phyloP scores from a whole-genome alignment of 805 yeast species.

The Metschnikowia aberdeeniae region DNA sequence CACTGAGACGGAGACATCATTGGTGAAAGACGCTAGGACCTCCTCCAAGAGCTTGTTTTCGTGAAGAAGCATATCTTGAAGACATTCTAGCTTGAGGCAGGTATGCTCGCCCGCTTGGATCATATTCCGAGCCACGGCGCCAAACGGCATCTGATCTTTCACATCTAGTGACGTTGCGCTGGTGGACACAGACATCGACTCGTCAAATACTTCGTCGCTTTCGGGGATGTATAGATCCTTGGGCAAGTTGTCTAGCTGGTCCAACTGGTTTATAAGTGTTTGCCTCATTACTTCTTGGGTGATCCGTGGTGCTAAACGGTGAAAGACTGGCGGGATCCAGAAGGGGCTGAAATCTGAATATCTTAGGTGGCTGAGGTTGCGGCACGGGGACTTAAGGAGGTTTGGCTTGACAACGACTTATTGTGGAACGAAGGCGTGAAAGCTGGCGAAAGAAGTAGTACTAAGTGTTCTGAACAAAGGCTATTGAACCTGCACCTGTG shows the following conservation, averaged over 20 bases:
- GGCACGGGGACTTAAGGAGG: too few species aligned
- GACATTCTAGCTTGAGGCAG: conserved; percentile 23
- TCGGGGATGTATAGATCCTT: background rate
- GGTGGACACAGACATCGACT: conserved; percentile 2
- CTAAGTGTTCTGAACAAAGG: background rate
- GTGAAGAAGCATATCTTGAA: conserved; percentile 24
- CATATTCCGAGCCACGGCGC: background rate
- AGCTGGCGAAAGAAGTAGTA: background rate
- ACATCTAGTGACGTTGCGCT: background rate
- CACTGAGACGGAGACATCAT: conserved; percentile 16
- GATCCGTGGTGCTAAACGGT: background rate
- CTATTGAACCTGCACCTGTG: background rate
- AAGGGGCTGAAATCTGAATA: too few species aligned
- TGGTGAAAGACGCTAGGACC: conserved; percentile 14
- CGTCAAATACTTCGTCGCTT: background rate
- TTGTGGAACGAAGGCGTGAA: background rate
- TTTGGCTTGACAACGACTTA: background rate
- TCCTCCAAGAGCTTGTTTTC: conserved; percentile 20
- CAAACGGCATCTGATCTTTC: background rate
- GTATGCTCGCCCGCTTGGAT: background rate
- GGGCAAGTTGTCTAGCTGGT: conserved; percentile 1
- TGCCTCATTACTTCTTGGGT: background rate
- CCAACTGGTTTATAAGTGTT: background rate
- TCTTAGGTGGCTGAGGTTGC: too few species aligned
- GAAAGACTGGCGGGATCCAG: too few species aligned